Base-by-base conservation (phyloP, 1,284 basidiomycete species). In the Rhodotorula sp. region DNA sequence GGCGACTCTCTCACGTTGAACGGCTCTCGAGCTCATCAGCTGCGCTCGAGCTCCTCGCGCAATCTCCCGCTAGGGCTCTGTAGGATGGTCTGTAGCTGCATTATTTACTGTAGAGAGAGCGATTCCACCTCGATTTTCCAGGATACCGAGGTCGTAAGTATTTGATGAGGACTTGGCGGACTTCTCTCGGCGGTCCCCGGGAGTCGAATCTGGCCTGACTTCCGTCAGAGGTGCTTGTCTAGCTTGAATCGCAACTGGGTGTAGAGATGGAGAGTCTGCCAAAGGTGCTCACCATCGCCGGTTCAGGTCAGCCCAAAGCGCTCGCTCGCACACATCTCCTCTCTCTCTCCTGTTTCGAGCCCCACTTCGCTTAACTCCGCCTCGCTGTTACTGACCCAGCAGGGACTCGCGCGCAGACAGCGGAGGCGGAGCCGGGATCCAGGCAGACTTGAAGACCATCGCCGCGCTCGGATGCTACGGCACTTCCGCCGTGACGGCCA, bases 401-500 rank as follows among this genome's bases (percentile, higher is more conserved):
- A 43, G 39, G 5, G 10, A 43, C 39, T 52, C 51, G 51, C 21
- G 16, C 31, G 5, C 64, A 72, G 93, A 97, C 79, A 88, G 89
- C 2, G 88, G 91, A 51, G 93, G 92, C 47, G 94, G 94, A 8
- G 77, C 75, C 16, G 72, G 74, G 29, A 67, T 71, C n/a, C 76
- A 85, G 78, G 85, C 85, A 23, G 95, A 97, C 81, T 84, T 97
- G 51, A 94, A 92, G 82, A 91, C 82, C 0, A 79, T 83, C 69
- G 58, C 72, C 29, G 76, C 77, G 0, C 59, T 91, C 43, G 86
- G 85, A 47, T 91, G 90, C 77, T 97, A 94, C 79, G 95, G 92
- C 26, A 86, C 91, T n/a, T 91, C 89, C 69, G 92, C 89, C 6
- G 83, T 96, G 66, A 97, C 95, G 0, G 93, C 93, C 0, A 81